Evolutionary conservation across 768 basidiomycete genomes (phyloP).

Genomic region (Nevesoporus exiguus): DNA sequence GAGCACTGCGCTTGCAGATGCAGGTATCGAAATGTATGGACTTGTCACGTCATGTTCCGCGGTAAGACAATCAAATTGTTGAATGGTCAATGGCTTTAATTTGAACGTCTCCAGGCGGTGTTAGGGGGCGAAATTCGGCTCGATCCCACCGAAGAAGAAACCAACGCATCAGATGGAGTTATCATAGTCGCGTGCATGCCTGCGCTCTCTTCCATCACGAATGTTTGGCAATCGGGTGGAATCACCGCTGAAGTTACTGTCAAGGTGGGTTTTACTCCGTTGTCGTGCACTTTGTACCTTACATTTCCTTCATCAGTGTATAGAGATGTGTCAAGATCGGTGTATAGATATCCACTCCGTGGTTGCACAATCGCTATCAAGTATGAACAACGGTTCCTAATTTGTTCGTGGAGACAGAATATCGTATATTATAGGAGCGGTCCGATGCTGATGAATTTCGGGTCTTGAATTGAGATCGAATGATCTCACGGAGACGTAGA

Average conservation of each 20-base stretch:
- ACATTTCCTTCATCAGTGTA: constrained; percentile 46
- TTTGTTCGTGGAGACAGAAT: background rate
- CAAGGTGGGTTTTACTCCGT: constrained; percentile 45
- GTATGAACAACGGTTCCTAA: constrained; percentile 11
- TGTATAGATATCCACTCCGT: constrained; percentile 75
- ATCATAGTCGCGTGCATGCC: constrained; percentile 85
- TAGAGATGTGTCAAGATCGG: constrained; percentile 64
- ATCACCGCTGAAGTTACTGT: constrained; percentile 52
- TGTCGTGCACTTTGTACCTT: background rate
- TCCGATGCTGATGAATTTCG: background rate
- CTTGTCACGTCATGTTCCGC: constrained; percentile 82
- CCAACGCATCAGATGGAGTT: constrained; percentile 52
- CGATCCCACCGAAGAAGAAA: constrained; percentile 78
- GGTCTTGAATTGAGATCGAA: background rate
- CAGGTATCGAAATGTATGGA: constrained; percentile 88
- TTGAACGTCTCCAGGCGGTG: constrained; percentile 44
- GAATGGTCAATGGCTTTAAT: background rate
- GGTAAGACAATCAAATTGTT: constrained; percentile 39
- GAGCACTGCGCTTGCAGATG: constrained; percentile 87
- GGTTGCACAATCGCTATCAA: constrained; percentile 64
- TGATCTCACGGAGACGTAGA: background rate
- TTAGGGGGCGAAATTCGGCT: constrained; percentile 62
- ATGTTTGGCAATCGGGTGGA: constrained; percentile 80
- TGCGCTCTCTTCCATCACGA: constrained; percentile 79
- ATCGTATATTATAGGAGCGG: background rate